These are phyloP conservation scores for Pisolithus microcarpus DNA, from an alignment of 768 basidiomycete genomes.

Conservation along the genomic window DNA sequence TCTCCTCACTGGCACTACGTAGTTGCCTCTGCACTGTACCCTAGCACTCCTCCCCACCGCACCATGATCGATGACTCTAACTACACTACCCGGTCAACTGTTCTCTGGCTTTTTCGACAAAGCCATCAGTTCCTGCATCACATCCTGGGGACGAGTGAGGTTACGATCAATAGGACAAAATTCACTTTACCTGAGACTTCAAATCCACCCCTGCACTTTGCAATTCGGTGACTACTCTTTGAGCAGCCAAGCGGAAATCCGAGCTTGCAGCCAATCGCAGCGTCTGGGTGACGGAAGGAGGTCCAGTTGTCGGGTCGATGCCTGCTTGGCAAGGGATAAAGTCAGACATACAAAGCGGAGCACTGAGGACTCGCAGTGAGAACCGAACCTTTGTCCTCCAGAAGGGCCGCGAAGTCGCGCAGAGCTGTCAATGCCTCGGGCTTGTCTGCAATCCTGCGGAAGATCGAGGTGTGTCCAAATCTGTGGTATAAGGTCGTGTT, in stretches of 20 bases:
- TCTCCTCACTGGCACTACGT: too few species aligned
- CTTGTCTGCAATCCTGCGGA: slow-evolving; percentile 41
- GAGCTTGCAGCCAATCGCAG: slow-evolving; percentile 46
- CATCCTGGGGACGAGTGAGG: slow-evolving; percentile 31
- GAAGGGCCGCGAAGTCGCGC: slow-evolving; percentile 34
- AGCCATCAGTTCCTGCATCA: slow-evolving; percentile 27
- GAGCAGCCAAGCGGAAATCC: slow-evolving; percentile 45
- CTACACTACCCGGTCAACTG: slow-evolving; percentile 3
- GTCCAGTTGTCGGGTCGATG: slow-evolving; percentile 38
- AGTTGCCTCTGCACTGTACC: too few species aligned
- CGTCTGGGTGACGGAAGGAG: slow-evolving; percentile 46
- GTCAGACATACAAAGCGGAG: neutral
- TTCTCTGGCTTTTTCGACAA: slow-evolving; percentile 24
- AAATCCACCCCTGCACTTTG: slow-evolving; percentile 57
- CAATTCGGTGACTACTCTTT: slow-evolving; percentile 42
- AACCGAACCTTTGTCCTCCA: slow-evolving; percentile 44
- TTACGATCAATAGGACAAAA: neutral
- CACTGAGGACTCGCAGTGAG: neutral
- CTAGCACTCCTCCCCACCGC: neutral
- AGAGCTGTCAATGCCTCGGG: slow-evolving; percentile 47
- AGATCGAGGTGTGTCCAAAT: slow-evolving; percentile 39
- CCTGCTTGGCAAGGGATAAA: slow-evolving; percentile 28
- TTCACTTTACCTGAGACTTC: slow-evolving; percentile 39
- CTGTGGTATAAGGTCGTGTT: slow-evolving; percentile 30
- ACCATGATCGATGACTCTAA: neutral